Evolutionary conservation across 176 grass and related monocot genomes (phyloP), one percentile per base, ranked within the genome.

Genomic region (Oryza glaberrima): DNA sequence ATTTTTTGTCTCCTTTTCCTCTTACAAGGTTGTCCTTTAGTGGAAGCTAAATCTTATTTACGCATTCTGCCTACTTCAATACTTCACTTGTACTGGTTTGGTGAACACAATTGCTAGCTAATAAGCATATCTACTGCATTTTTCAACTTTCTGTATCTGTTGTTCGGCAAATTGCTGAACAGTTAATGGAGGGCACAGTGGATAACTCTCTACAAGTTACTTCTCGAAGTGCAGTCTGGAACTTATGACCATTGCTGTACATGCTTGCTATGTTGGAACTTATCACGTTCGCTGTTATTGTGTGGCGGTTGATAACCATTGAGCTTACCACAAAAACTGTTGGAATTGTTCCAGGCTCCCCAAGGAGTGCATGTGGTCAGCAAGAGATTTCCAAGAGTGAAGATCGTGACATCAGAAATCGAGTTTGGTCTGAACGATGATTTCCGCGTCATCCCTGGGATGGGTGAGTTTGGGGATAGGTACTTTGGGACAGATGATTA

Each of bases 401-500:
- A 98, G 86, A 98, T 95, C 56, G 95, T 98, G 80, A 98, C 95
- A 35, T 98, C 95, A 1, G 95, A 98, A 87, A 95, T 98, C 56
- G 95, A 98, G 46, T 81, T 90, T 70, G 95, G 95, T 77, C 79
- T 98, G 69, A 98, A 98, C 70, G 85, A 93, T 36, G 91, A 95
- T 88, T 92, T 84, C 47, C 93, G 88, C 79, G 82, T 98, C 56
- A 83, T 90, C 78, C 92, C 92, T 51, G 92, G 92, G 20, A 94
- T 94, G 92, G 92, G 92, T 30, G 92, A 94, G 78, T 94, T 94
- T 86, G 92, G 92, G 20, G 92, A 94, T 86, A 77, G 92, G 69
- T 94, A 94, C 73, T 94, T 94, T 17, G 92, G 92, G 49, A 94
- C 92, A 34, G 88, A 94, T 80, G 86, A 91, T 76, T 84, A 85